These are phyloP conservation scores for Stentor roeselii DNA, from an alignment of 73 alveolate species.

Conservation along the genomic window DNA sequence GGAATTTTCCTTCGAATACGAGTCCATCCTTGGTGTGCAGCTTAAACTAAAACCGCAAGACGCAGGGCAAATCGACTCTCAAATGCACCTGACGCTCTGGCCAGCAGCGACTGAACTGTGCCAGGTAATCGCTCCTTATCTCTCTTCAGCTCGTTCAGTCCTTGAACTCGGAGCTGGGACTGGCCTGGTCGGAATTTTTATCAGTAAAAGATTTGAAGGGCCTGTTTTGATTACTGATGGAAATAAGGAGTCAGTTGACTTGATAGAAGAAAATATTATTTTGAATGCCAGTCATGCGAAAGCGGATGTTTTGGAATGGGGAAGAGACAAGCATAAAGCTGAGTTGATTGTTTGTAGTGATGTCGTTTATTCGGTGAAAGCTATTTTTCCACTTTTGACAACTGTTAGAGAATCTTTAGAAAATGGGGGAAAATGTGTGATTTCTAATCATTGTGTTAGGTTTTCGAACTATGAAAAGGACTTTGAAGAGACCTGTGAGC, in stretches of 20 bases:
- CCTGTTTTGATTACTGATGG: constrained; percentile 1
- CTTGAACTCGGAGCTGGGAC: constrained; percentile 27
- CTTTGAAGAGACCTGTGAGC: background rate
- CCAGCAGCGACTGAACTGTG: constrained; percentile 13
- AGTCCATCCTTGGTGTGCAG: background rate
- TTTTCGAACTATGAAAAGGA: background rate
- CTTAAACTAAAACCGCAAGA: constrained; percentile 16
- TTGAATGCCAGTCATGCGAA: background rate
- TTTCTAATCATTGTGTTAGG: background rate
- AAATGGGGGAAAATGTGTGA: background rate
- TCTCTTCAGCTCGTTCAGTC: background rate
- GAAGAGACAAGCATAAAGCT: background rate
- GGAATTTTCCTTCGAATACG: background rate
- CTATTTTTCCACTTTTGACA: background rate
- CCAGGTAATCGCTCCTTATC: background rate
- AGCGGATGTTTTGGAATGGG: background rate
- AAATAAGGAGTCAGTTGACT: constrained; percentile 19
- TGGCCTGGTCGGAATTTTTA: background rate
- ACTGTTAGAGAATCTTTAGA: background rate
- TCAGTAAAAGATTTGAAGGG: background rate
- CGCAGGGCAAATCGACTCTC: constrained; percentile 15
- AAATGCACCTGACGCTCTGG: constrained; percentile 12
- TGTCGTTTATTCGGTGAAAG: background rate
- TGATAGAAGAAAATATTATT: constrained; percentile 8
- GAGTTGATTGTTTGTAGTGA: constrained; percentile 9